Base-by-base conservation (phyloP, 371 early-diverging fungal genomes). In the Mucor circinelloides region DNA sequence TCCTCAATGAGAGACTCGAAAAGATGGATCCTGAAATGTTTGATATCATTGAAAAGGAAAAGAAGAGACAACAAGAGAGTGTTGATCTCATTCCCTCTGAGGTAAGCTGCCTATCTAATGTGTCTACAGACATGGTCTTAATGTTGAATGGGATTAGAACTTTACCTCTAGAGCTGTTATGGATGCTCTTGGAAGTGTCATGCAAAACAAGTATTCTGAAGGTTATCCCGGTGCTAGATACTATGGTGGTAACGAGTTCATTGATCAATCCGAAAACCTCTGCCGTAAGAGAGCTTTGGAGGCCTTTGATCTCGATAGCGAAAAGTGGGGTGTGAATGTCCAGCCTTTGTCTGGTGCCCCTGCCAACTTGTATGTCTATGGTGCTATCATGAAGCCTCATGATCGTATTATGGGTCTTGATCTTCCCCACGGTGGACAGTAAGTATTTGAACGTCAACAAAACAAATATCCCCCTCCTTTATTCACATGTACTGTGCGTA, bases 181-280 rank as follows among this genome's bases (percentile, higher is more conserved):
- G 95, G 93, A 96, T 58, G 97, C 97, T 28, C 88, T 97, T 59
- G 98, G 98, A 54, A 99, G 99, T 15, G 90, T 97, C 34, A 95
- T 99, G 91, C 98, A 97, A 80, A 99, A 99, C 93, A 99, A 99
- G 84, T 99, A 99, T 85, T 97, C 98, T 12, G 99, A 99, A 85
- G 99, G 99, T 38, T 97, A 97, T 83, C 97, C 97, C 12, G 94
- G 94, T 36, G 97, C 95, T 36, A 91, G 94, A 77, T 99, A 99
- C 88, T 99, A 99, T 80, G 99, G 99, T 70, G 99, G 99, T 67
- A 99, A 99, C 79, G 96, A 98, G 81, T 95, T 88, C 77, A 99
- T 99, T 72, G 99, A 99, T 83, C 84, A 84, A 86, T 94, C 99
- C 28, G 99, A 99, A 82, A 75, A 68, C 58, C 86, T 99, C 32